Conservation (phyloP, 1,139 yeast species). For the Candida mesenterica region DNA sequence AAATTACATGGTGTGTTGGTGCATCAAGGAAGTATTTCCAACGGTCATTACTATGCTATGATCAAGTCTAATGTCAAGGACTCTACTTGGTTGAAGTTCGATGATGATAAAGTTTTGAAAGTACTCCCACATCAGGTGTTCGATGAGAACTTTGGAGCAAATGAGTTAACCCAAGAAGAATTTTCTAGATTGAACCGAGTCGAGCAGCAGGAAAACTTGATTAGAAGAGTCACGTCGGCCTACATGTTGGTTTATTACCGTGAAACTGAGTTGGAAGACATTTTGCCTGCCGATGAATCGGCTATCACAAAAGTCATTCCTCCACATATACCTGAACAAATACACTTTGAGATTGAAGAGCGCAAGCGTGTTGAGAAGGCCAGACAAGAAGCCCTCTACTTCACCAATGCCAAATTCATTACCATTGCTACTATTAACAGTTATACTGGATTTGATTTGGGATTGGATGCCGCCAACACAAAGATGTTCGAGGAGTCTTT, state of each 20-base stretch:
- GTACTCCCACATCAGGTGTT: conserved; percentile 83
- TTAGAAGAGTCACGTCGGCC: conserved; percentile 86
- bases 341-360: conserved; percentile 60
- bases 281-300: conserved; percentile 58
- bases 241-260: conserved; percentile 95
- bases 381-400: conserved; percentile 77
- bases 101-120: conserved; percentile 90
- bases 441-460: conserved; percentile 76
- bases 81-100: conserved; percentile 85
- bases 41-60: conserved; percentile 95
- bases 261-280: conserved; percentile 53
- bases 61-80: conserved; percentile 68
- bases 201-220: conserved; percentile 62
- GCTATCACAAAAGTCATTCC: conserved; percentile 54
- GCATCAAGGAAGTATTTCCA: conserved; percentile 92
- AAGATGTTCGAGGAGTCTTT: conserved; percentile 49
- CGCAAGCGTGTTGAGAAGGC: conserved; percentile 57
- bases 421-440: conserved; percentile 51
- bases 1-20: conserved; percentile 90
- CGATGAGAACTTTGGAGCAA: conserved; percentile 90
- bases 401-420: conserved; percentile 58
- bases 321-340: conserved; percentile 61
- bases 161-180: conserved; percentile 48
- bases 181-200: conserved; percentile 51
- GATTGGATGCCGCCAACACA: conserved; percentile 53